Evolutionary conservation across 2,329 filamentous ascomycete genomes (phyloP).

Genomic region (Seiridium cupressi): DNA sequence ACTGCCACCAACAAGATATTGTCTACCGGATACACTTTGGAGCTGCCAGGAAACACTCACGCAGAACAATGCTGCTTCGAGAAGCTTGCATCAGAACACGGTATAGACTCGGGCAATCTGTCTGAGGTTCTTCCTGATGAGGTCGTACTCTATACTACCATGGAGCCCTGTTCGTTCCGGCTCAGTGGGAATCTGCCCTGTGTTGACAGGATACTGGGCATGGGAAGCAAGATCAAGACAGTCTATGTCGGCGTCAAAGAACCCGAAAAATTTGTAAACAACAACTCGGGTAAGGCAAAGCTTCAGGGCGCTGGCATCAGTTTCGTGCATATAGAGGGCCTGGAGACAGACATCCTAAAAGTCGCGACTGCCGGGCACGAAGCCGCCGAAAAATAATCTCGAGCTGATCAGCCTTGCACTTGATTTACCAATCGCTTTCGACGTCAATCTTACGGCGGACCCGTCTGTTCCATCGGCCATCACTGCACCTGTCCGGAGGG

Average conservation of each 20-base stretch:
- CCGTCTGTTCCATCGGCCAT: too few relatives aligned
- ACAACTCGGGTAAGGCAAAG: conserved; percentile 71
- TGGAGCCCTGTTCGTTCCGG: conserved; percentile 79
- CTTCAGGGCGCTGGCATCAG: conserved; percentile 71
- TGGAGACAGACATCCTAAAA: conserved; percentile 77
- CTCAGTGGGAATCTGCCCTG: conserved; percentile 75
- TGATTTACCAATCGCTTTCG: too few relatives aligned
- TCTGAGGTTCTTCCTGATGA: conserved; percentile 48
- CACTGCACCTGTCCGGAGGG: too few relatives aligned
- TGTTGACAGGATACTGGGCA: conserved; percentile 71
- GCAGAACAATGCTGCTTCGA: conserved; percentile 90
- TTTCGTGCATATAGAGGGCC: conserved; percentile 69
- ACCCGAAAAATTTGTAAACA: conserved; percentile 83
- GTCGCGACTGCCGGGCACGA: conserved; percentile 82
- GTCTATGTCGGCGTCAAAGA: conserved; percentile 89
- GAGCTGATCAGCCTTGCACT: too few relatives aligned
- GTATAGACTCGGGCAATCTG: conserved; percentile 53
- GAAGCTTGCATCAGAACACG: conserved; percentile 59
- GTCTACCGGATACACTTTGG: conserved; percentile 85
- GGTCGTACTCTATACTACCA: conserved; percentile 80
- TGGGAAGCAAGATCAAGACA: conserved; percentile 62
- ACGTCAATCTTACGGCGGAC: too few relatives aligned
- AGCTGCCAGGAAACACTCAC: conserved; percentile 90
- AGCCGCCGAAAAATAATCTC: background rate
- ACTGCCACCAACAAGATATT: conserved; percentile 57